Percentiles rank a stretch among this genome's conserved stretches.
Evolutionary conservation across 192 early-diverging fungal species (phyloP).

Genomic region (Coemansia sp.): DNA sequence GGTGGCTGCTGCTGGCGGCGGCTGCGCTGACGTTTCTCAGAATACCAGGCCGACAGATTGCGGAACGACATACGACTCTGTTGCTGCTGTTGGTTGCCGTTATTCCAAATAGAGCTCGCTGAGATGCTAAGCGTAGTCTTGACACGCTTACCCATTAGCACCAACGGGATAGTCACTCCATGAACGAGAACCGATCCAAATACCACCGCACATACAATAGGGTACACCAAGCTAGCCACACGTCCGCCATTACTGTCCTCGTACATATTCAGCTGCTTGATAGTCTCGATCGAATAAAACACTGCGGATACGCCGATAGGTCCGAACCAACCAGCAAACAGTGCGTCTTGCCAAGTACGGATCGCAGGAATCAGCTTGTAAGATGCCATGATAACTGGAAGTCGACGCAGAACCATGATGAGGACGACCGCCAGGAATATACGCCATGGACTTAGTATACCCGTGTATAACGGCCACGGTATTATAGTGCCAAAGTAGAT

Average conservation of each 20-base stretch:
- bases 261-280: conserved; percentile 37
- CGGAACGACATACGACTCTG: conserved; percentile 7
- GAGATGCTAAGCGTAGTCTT: conserved; percentile 29
- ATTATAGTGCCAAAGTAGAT: conserved; percentile 84
- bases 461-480: conserved; percentile 70
- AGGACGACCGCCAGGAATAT: conserved; percentile 63
- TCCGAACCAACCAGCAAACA: conserved; percentile 92
- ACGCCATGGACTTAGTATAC: conserved; percentile 65
- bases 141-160: conserved; percentile 63
- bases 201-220: conserved; percentile 75
- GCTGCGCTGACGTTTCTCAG: neutral
- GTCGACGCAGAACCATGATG: conserved; percentile 71
- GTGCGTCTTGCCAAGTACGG: conserved; percentile 71
- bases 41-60: neutral
- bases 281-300: conserved; percentile 60
- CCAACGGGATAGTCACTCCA: conserved; percentile 77
- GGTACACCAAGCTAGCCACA: conserved; percentile 35
- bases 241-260: conserved; percentile 19
- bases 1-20: conserved; percentile 27
- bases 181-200: conserved; percentile 83
- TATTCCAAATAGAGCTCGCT: conserved; percentile 19
- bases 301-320: conserved; percentile 78
- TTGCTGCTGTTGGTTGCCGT: too few species aligned
- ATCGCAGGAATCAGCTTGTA: conserved; percentile 72
- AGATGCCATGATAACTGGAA: conserved; percentile 69